Percentiles rank a stretch among this genome's conserved stretches.
Conservation (phyloP, 1,139 yeast genomes). For the Magnusiomyces tetraspermus region DNA sequence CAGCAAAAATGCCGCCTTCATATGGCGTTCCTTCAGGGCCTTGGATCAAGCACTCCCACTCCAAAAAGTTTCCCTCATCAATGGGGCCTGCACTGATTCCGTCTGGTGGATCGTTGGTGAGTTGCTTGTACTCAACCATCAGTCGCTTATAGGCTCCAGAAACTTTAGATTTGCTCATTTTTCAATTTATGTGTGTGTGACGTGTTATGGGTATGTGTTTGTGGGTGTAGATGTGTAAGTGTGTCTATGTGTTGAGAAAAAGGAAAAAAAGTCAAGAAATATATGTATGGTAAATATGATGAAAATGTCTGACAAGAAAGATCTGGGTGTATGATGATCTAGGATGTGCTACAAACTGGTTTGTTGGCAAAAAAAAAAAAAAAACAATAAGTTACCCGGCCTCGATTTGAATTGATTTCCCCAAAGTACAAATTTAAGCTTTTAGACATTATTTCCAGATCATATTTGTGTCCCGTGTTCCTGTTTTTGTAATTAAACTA, state of each 20-base stretch:
- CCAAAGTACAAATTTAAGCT: too few species aligned
- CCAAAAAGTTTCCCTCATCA: conserved; percentile 67
- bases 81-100: conserved; percentile 93
- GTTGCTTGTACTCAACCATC: conserved; percentile 80
- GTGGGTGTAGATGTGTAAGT: neutral
- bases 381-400: neutral
- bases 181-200: neutral
- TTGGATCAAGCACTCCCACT: conserved; percentile 85
- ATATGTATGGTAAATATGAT: neutral
- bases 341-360: neutral
- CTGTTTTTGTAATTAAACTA: too few species aligned
- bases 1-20: conserved; percentile 89
- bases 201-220: neutral
- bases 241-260: neutral
- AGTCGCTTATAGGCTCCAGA: conserved; percentile 76
- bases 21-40: conserved; percentile 94
- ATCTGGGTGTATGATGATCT: too few species aligned
- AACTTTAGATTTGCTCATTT: conserved; percentile 6
- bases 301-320: neutral
- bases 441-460: too few species aligned
- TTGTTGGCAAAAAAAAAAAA: neutral
- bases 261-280: neutral
- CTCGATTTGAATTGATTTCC: too few species aligned
- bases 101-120: conserved; percentile 80
- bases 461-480: too few species aligned